Conservation (phyloP, 2,329 filamentous ascomycete genomes). For the Dactylellina cionopaga region DNA sequence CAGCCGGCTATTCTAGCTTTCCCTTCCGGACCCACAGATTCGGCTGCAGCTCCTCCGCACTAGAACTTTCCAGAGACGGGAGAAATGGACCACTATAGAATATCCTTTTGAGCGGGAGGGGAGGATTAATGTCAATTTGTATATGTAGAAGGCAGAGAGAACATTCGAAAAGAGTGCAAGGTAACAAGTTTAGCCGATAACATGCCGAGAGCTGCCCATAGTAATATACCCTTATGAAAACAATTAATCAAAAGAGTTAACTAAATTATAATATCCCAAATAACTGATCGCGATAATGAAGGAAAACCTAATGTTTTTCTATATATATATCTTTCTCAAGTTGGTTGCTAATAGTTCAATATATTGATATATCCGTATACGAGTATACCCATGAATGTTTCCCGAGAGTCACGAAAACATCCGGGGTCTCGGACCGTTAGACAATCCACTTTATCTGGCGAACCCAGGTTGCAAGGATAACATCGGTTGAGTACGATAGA, state of each 20-base stretch:
- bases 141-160: conserved; percentile 10
- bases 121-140: neutral
- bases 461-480: conserved; percentile 36
- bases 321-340: neutral
- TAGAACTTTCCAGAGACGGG: conserved; percentile 34
- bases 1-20: conserved; percentile 25
- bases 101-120: neutral
- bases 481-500: conserved; percentile 20
- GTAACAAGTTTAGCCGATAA: conserved; percentile 50
- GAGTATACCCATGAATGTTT: conserved; percentile 30
- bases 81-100: neutral
- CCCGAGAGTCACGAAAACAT: conserved; percentile 33
- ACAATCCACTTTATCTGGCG: conserved; percentile 43
- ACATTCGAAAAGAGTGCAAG: neutral
- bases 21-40: conserved; percentile 38
- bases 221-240: conserved; percentile 15
- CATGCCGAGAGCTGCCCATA: conserved; percentile 32
- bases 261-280: conserved; percentile 21
- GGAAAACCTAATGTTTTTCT: conserved; percentile 21
- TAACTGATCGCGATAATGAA: no score
- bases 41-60: conserved; percentile 7
- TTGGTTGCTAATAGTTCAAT: no score
- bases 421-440: conserved; percentile 51
- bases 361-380: conserved; percentile 7
- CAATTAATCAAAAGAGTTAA: neutral